phyloP scores from a whole-genome alignment of 75 land plant genomes.

The Pinus tabuliformis region DNA sequence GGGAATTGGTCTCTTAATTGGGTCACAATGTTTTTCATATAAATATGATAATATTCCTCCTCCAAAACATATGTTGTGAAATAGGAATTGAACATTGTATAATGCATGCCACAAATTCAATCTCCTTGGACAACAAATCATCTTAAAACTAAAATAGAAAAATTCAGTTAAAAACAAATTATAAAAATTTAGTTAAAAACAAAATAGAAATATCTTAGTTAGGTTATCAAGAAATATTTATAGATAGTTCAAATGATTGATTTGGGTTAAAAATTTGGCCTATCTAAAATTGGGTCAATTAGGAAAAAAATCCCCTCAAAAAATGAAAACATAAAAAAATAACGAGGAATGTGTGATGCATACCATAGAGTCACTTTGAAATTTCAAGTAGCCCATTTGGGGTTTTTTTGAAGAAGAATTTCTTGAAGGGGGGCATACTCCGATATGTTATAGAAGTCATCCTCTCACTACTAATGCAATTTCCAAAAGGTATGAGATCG shows the following conservation, averaged over 20 bases:
- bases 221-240: background rate
- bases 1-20: slow-evolving; percentile 75
- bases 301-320: background rate
- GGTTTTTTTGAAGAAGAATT: slow-evolving; percentile 72
- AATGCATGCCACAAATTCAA: background rate
- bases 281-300: background rate
- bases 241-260: background rate
- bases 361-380: slow-evolving; percentile 75
- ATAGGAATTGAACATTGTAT: slow-evolving; percentile 77
- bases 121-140: background rate
- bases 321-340: slow-evolving; percentile 4
- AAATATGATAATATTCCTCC: slow-evolving; percentile 72
- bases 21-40: slow-evolving; percentile 69
- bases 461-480: background rate
- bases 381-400: slow-evolving; percentile 86
- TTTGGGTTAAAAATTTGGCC: background rate
- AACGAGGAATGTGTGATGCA: slow-evolving; percentile 8
- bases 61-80: slow-evolving; percentile 82
- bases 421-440: slow-evolving; percentile 70
- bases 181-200: no score
- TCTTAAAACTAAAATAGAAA: background rate
- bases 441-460: background rate
- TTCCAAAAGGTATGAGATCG: no score
- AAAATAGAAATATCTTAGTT: background rate
- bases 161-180: background rate